phyloP scores from a whole-genome alignment of 2,329 filamentous ascomycete species.

The Colletotrichum chlorophyti region DNA sequence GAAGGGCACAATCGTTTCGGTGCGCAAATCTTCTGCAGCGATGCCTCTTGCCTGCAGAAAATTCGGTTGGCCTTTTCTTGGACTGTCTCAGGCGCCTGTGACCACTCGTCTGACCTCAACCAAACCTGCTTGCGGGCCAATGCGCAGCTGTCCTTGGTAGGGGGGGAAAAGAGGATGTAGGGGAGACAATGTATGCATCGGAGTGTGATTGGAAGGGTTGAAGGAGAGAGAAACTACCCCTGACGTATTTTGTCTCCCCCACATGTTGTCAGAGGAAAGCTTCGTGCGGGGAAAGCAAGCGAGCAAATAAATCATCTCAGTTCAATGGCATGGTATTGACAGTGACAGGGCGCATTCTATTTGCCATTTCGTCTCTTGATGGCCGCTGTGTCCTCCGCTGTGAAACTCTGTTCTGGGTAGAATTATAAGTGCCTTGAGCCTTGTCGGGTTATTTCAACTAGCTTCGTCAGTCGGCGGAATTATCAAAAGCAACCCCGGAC shows the following conservation, averaged over 20 bases:
- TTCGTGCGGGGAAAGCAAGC: conserved; percentile 23
- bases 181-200: neutral
- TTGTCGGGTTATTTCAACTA: no score
- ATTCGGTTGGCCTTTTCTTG: no score
- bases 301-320: neutral
- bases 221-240: neutral
- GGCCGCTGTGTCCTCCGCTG: no score
- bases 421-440: no score
- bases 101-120: neutral
- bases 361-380: conserved; percentile 4
- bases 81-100: conserved; percentile 11
- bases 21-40: conserved; percentile 25
- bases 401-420: no score
- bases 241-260: conserved; percentile 10
- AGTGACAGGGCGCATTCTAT: no score
- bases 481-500: no score
- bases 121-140: conserved; percentile 21
- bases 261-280: conserved; percentile 25
- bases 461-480: no score
- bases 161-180: conserved; percentile 7
- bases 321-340: neutral
- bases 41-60: no score
- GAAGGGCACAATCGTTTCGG: neutral
- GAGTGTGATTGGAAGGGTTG: conserved; percentile 26
- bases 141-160: conserved; percentile 4